Evolutionary conservation across 176 grass and related monocot species (phyloP), one percentile per base, ranked within the genome.

Genomic region (Cymbopogon citratus): DNA sequence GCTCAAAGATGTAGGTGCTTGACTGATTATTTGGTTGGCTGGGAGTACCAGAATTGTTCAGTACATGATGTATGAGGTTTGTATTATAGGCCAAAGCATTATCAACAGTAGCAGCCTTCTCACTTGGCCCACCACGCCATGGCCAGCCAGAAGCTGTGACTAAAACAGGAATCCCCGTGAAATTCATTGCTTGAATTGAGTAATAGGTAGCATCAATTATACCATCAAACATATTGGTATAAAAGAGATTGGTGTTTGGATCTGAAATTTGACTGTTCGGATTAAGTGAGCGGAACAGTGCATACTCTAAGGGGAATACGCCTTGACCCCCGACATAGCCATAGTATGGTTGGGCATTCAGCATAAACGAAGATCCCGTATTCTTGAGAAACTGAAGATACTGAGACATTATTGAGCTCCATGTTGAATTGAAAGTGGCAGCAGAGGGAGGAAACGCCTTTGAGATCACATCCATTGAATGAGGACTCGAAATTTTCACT

Each of bases 341-440:
- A 85, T 95, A 99, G 75, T 99, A 99, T 1, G 96, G 92, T 61
- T 99, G 96, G 3, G 93, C 96, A 83, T 99, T 95, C 77, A 99
- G 68, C 96, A 99, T 99, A 80, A 99, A 99, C 26, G 89, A 78
- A 73, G 96, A 93, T 48, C 80, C 89, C 60, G 84, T 90, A 64
- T 67, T 87, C 69, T 95, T 99, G 80, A 99, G 77, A 84, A 99
- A 95, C 59, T 93, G 85, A 40, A 99, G 89, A 82, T 99, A 87
- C 57, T 87, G 91, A 78, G 46, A 66, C 89, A 95, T 95, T 81
- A 93, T 65, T 18, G 86, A 86, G 82, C 77, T 99, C 92, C 92
- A 99, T 10, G 92, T 93, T 3, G 91, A 95, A 80, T 99, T 99
- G 87, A 99, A 99, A 74, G 84, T 89, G 9, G 96, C 96, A 26